These are phyloP conservation scores for Aspergillus sclerotialis DNA, from an alignment of 2,329 filamentous ascomycete genomes.

Conservation along the genomic window DNA sequence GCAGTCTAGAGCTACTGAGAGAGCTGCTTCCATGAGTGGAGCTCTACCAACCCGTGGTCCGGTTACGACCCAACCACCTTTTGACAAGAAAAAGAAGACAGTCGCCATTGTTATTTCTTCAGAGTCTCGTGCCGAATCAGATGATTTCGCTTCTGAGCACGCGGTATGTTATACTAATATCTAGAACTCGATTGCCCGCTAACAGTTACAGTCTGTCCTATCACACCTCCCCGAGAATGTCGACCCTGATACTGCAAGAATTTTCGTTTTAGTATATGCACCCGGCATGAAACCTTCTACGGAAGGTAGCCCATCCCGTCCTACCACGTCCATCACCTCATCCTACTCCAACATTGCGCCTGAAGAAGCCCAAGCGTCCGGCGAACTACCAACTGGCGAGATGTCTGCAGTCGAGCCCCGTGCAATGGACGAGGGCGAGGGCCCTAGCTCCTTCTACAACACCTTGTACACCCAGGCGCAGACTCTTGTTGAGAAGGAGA, in stretches of 20 bases:
- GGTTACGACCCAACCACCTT: slow-evolving; percentile 21
- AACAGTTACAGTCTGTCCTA: slow-evolving; percentile 61
- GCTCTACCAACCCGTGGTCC: slow-evolving; percentile 25
- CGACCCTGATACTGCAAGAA: slow-evolving; percentile 64
- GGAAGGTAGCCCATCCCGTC: slow-evolving; percentile 40
- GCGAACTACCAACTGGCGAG: slow-evolving; percentile 44
- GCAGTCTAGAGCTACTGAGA: slow-evolving; percentile 51
- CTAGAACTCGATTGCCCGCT: not conserved
- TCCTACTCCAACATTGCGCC: slow-evolving; percentile 82
- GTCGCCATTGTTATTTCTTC: slow-evolving; percentile 88
- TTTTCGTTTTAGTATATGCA: slow-evolving; percentile 86
- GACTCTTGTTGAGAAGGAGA: slow-evolving; percentile 72
- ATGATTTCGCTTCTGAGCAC: slow-evolving; percentile 61
- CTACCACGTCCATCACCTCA: slow-evolving; percentile 61
- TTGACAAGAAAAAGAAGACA: slow-evolving; percentile 57
- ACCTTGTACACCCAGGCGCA: slow-evolving; percentile 74
- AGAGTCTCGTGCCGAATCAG: slow-evolving; percentile 50
- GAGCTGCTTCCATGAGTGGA: slow-evolving; percentile 20
- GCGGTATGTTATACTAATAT: slow-evolving; percentile 55
- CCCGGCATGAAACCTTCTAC: slow-evolving; percentile 64
- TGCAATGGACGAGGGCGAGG: slow-evolving; percentile 41
- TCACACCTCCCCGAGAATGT: slow-evolving; percentile 77
- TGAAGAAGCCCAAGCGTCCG: slow-evolving; percentile 50
- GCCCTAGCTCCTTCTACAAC: slow-evolving; percentile 60
- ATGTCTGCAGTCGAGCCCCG: slow-evolving; percentile 41